These are phyloP conservation scores for Saturnispora sekii DNA, from an alignment of 805 yeast genomes.

Conservation along the genomic window DNA sequence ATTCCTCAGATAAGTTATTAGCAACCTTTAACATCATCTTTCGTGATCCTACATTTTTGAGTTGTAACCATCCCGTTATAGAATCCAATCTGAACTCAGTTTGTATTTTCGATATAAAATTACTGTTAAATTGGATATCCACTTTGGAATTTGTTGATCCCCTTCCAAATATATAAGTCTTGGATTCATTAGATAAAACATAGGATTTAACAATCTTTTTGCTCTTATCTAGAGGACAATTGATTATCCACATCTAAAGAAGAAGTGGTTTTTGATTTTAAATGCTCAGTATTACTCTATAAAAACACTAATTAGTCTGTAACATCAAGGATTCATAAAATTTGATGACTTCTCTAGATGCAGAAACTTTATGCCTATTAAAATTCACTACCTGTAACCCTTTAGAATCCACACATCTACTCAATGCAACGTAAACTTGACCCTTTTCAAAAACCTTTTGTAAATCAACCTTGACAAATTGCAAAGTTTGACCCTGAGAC, in stretches of 20 bases:
- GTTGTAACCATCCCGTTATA: not conserved
- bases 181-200: not conserved
- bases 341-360: conserved; percentile 48
- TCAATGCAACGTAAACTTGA: conserved; percentile 74
- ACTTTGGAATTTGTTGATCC: not conserved
- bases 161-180: conserved; percentile 5
- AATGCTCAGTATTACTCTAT: conserved; percentile 4
- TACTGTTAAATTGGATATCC: conserved; percentile 4
- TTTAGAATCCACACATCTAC: conserved; percentile 65
- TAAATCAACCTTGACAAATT: conserved; percentile 59
- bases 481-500: conserved; percentile 77
- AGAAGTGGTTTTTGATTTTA: not conserved
- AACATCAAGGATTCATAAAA: conserved; percentile 39
- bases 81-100: conserved; percentile 1
- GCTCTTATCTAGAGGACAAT: conserved; percentile 5
- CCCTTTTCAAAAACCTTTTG: conserved; percentile 66
- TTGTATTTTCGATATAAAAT: conserved; percentile 3
- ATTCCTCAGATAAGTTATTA: not conserved
- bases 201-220: not conserved
- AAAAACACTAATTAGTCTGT: not conserved
- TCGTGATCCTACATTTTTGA: conserved; percentile 2
- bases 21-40: not conserved
- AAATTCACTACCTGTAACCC: conserved; percentile 59
- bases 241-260: conserved; percentile 5
- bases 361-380: conserved; percentile 44